Evolutionary conservation across 768 basidiomycete genomes (phyloP).

Genomic region (Kwoniella mangroviensis): DNA sequence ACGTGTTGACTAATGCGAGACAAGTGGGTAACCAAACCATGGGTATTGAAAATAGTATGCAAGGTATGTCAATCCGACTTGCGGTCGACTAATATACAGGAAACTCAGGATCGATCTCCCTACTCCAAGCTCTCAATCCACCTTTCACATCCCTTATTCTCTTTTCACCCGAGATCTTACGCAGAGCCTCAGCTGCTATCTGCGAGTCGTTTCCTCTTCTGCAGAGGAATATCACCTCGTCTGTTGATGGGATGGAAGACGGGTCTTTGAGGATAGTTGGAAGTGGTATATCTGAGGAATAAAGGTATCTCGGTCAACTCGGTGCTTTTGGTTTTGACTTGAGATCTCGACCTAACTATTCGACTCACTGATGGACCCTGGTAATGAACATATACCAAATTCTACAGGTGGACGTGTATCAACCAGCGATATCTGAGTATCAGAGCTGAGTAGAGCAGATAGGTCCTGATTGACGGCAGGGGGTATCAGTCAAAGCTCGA

Average conservation of each 20-base stretch:
- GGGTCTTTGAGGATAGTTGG: constrained; percentile 69
- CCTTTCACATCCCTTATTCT: constrained; percentile 68
- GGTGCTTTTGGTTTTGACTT: too few species aligned
- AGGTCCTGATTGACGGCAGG: constrained; percentile 57
- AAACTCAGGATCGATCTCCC: constrained; percentile 72
- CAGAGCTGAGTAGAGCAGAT: background rate
- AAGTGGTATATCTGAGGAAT: constrained; percentile 72
- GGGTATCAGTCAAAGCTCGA: constrained; percentile 51
- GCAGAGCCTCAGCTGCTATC: constrained; percentile 73
- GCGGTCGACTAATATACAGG: constrained; percentile 66
- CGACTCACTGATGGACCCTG: constrained; percentile 71
- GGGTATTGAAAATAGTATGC: background rate
- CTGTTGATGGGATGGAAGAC: constrained; percentile 29
- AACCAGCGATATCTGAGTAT: constrained; percentile 60
- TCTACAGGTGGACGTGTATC: constrained; percentile 81
- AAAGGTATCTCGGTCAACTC: too few species aligned
- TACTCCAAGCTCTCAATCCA: constrained; percentile 79
- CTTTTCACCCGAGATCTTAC: constrained; percentile 47
- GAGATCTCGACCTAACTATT: too few species aligned
- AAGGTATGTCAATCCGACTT: constrained; percentile 4
- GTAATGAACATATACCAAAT: constrained; percentile 83
- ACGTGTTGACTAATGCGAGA: too few species aligned
- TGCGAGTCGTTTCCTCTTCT: constrained; percentile 92
- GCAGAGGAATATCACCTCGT: constrained; percentile 70
- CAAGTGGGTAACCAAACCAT: too few species aligned